Conservation (phyloP, 768 basidiomycete genomes). For the Paxillus ammoniavirescens region DNA sequence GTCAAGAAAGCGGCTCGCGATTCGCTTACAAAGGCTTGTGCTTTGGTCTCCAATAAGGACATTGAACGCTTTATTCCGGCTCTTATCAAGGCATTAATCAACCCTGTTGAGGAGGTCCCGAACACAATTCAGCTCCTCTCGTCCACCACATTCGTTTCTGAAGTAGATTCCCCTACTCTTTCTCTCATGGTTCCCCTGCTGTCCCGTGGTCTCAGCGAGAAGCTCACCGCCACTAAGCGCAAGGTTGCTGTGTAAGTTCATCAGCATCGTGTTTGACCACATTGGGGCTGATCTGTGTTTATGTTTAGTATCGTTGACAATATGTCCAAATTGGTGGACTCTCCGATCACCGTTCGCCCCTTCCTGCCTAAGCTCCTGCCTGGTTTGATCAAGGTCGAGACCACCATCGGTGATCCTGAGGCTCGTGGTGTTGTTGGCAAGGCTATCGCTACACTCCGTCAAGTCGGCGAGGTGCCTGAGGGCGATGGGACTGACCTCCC, state of each 20-base stretch:
- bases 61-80: constrained; percentile 96
- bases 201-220: constrained; percentile 90
- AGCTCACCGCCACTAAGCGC: constrained; percentile 94
- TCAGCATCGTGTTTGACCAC: constrained; percentile 8
- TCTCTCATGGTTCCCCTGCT: constrained; percentile 97
- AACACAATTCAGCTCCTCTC: constrained; percentile 93
- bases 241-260: constrained; percentile 91
- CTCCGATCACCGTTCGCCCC: constrained; percentile 89
- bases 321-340: constrained; percentile 98
- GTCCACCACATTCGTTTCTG: constrained; percentile 99
- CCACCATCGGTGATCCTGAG: constrained; percentile 95
- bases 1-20: constrained; percentile 98
- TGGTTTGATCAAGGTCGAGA: constrained; percentile 93
- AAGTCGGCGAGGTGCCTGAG: constrained; percentile 88
- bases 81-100: constrained; percentile 95
- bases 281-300: constrained; percentile 15
- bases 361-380: constrained; percentile 96
- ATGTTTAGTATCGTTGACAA: constrained; percentile 84
- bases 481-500: constrained; percentile 90
- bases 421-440: constrained; percentile 89
- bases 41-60: constrained; percentile 97
- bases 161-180: constrained; percentile 95
- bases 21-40: constrained; percentile 91
- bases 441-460: constrained; percentile 94
- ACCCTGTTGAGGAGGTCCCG: constrained; percentile 99